Evolutionary conservation across 1,139 yeast genomes (phyloP).

Genomic region (Debaryomyces psychrophilus): DNA sequence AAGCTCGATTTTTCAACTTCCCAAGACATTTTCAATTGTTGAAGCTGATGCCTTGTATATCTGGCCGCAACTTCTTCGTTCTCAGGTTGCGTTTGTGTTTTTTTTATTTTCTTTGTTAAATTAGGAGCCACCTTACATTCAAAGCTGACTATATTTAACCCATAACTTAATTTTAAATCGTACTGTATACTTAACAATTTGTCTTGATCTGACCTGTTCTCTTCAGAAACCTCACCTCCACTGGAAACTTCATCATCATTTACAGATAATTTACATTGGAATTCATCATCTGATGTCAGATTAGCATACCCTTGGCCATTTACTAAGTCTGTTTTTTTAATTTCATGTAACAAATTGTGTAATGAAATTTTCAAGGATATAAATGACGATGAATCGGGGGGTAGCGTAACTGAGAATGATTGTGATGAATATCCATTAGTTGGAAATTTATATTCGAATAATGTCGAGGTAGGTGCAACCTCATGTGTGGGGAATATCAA

Average conservation of each 20-base stretch:
- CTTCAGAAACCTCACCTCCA: conserved; percentile 42
- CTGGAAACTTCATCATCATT: conserved; percentile 53
- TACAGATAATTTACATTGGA: conserved; percentile 46
- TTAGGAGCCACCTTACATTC: conserved; percentile 50
- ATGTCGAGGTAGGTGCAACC: conserved; percentile 26
- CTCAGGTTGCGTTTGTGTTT: conserved; percentile 26
- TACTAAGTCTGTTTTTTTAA: conserved; percentile 36
- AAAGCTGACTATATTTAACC: conserved; percentile 50
- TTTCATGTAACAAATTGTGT: conserved; percentile 42
- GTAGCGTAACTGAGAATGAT: conserved; percentile 47
- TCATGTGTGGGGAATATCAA: conserved; percentile 40
- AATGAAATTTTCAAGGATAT: conserved; percentile 48
- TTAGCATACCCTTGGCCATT: conserved; percentile 35
- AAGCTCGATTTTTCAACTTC: conserved; percentile 49
- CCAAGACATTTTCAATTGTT: conserved; percentile 52
- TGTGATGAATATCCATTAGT: conserved; percentile 48
- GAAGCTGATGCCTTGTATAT: conserved; percentile 52
- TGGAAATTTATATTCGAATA: conserved; percentile 50
- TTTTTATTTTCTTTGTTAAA: conserved; percentile 37
- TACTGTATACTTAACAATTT: conserved; percentile 41
- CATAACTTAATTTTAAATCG: conserved; percentile 52
- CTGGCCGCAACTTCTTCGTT: conserved; percentile 39
- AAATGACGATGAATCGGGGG: conserved; percentile 47
- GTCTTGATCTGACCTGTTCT: conserved; percentile 22
- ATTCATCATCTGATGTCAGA: conserved; percentile 41